These are phyloP conservation scores for Botrytis squamosa DNA, from an alignment of 2,329 filamentous ascomycete species.

Conservation along the genomic window DNA sequence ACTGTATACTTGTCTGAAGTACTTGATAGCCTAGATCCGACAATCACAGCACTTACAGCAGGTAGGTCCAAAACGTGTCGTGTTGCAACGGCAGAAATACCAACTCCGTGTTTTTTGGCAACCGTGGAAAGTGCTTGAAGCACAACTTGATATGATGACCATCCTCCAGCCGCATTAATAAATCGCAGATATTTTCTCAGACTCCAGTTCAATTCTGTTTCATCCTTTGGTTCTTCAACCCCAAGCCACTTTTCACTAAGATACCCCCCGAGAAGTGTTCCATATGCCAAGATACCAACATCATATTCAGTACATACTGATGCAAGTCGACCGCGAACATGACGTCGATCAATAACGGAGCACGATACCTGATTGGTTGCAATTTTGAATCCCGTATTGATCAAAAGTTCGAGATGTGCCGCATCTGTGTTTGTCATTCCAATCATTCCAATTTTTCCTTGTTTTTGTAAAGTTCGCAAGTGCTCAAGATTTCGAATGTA, in stretches of 20 bases:
- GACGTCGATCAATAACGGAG: neutral
- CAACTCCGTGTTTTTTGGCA: neutral
- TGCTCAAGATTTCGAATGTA: neutral
- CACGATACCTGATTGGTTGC: neutral
- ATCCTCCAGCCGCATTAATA: neutral
- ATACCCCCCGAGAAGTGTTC: neutral
- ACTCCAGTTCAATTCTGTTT: neutral
- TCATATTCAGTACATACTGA: neutral
- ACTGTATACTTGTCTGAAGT: neutral
- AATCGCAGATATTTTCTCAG: neutral
- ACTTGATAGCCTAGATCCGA: neutral
- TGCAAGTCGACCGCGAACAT: neutral
- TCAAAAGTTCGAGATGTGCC: neutral
- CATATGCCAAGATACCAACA: neutral
- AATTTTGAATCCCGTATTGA: neutral
- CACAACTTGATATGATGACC: neutral
- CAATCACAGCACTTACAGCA: neutral
- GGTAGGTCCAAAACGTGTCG: neutral
- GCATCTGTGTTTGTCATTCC: constrained; percentile 2
- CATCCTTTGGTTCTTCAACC: neutral
- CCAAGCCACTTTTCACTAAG: neutral
- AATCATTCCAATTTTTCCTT: constrained; percentile 1
- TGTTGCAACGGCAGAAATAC: neutral
- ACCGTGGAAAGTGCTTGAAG: neutral
- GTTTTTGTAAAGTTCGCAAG: neutral